phyloP scores from a whole-genome alignment of 2,329 filamentous ascomycete genomes.

The Verticillium albo-atrum region DNA sequence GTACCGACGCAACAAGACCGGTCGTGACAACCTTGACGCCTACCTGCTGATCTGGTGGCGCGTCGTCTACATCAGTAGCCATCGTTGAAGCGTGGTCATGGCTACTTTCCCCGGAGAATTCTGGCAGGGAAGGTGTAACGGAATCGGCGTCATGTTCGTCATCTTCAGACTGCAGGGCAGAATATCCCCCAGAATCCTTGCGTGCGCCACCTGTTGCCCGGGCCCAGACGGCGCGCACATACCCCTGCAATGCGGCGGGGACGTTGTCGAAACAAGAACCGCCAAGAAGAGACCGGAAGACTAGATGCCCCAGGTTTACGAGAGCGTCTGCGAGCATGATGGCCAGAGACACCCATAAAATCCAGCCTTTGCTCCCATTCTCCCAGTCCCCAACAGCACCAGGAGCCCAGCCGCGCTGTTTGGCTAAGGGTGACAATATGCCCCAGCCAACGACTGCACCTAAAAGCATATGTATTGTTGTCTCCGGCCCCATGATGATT shows the following conservation, averaged over 20 bases:
- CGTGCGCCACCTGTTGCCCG: background rate
- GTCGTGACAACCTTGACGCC: conserved; percentile 65
- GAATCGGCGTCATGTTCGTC: background rate
- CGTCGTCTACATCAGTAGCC: conserved; percentile 52
- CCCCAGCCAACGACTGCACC: conserved; percentile 90
- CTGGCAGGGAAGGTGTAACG: background rate
- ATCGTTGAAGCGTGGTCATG: background rate
- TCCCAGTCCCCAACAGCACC: conserved; percentile 87
- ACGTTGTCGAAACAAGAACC: too few relatives aligned
- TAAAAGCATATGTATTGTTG: conserved; percentile 91
- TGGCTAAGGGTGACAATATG: conserved; percentile 82
- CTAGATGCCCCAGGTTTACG: conserved; percentile 77
- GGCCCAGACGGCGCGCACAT: background rate
- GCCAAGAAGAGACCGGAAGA: conserved; percentile 52
- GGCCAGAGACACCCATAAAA: conserved; percentile 91
- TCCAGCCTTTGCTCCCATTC: conserved; percentile 93
- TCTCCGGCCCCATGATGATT: conserved; percentile 96
- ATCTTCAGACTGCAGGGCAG: background rate
- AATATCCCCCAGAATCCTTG: background rate
- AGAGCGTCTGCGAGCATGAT: conserved; percentile 97
- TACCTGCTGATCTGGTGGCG: conserved; percentile 78
- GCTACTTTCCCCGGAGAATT: background rate
- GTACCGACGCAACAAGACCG: conserved; percentile 71
- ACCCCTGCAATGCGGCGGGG: background rate
- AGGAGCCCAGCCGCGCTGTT: conserved; percentile 81